Evolutionary conservation across 192 early-diverging fungal species (phyloP).

Genomic region (Backusella macrospora): DNA sequence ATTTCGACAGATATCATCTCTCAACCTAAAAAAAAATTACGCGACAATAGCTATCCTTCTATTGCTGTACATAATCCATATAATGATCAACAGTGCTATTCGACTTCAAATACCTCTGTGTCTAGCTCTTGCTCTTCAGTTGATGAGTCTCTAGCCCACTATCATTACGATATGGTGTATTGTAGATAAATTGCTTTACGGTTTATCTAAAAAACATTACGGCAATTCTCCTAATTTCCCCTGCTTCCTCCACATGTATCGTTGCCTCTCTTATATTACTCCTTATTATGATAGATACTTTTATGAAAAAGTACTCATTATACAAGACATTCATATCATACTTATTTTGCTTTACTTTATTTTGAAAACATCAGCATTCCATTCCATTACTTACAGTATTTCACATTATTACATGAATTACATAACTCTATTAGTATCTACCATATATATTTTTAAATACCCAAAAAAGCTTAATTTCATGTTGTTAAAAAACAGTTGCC

Average conservation of each 20-base stretch:
- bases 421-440: not conserved
- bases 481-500: constrained; percentile 12
- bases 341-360: not conserved
- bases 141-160: not conserved
- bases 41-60: not conserved
- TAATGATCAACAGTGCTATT: not conserved
- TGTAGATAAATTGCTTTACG: constrained; percentile 13
- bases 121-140: not conserved
- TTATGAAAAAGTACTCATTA: not conserved
- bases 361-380: not conserved
- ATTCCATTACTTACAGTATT: not conserved
- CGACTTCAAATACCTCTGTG: not conserved
- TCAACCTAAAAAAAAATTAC: not conserved
- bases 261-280: not conserved
- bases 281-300: not conserved
- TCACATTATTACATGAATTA: constrained; percentile 1
- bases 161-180: constrained; percentile 2
- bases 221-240: not conserved
- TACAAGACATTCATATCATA: constrained; percentile 5
- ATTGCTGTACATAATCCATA: not conserved
- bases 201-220: constrained; percentile 2
- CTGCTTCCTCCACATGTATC: constrained; percentile 10
- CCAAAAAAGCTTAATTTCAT: constrained; percentile 10
- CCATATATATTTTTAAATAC: not conserved
- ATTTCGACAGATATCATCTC: constrained; percentile 9